Base-by-base conservation (phyloP, 2,329 filamentous ascomycete species). In the Blastomyces silverae region DNA sequence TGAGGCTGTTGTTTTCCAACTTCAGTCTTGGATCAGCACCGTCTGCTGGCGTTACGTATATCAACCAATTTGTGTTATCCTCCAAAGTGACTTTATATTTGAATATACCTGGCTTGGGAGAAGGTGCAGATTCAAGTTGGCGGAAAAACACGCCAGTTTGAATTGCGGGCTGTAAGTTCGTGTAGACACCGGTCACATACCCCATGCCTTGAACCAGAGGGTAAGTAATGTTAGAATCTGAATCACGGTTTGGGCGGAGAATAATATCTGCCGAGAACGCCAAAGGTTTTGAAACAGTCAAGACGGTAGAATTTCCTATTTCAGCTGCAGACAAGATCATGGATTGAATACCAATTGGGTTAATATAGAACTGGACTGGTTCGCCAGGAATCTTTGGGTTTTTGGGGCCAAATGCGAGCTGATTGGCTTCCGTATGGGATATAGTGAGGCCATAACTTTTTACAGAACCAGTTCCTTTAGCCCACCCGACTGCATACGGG, bases 161-260 rank as follows among this genome's bases (percentile, higher is more conserved):
- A 55, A 97, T 82, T 3, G 87, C 73, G 0, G 93, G 93, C 8
- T 85, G 87, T 0, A 86, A 82, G 39, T 86, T 85, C 63, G 81
- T 82, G 76, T 92, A 97, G 22, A 89, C 76, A 0, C 83, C 92
- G 4, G 92, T 97, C 22, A 96, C 81, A 70, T 92, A 96, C 0
- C 86, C 88, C 86, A 95, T 94, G 13, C 94, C 94, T 73, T 97
- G 93, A 0, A 96, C 86, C 8, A 97, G 73, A 0, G 92, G 92
- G 68, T 96, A 91, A 0, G 85, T 88, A 25, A 97, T 83, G 0
- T 83, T 80, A 0, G 88, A 84, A 0, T 80, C 74, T 8, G 83
- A 81, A 2, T 79, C 79, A n/a, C 75, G 72, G 28, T 81, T 78
- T 2, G 82, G 81, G 61, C 79, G 83, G 42, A 97, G 80, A 56